These are phyloP conservation scores for Penicillium brasilianum DNA, from an alignment of 2,329 filamentous ascomycete species.

Conservation along the genomic window DNA sequence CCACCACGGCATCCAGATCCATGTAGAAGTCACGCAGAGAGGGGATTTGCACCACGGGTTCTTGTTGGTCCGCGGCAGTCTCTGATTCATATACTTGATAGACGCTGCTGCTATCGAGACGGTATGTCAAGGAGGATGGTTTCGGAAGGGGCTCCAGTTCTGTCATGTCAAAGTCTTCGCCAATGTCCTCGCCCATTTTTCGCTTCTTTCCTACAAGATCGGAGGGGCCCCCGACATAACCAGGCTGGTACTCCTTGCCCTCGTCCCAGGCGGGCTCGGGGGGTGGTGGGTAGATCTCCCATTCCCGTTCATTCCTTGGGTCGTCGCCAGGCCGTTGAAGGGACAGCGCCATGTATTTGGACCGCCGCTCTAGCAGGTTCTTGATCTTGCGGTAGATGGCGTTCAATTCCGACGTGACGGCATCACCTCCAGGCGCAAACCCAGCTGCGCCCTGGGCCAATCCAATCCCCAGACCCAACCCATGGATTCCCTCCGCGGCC, in stretches of 20 bases:
- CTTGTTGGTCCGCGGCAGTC: conserved; percentile 64
- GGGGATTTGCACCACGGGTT: conserved; percentile 81
- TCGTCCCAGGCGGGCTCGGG: conserved; percentile 89
- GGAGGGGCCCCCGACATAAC: conserved; percentile 39
- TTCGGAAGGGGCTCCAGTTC: conserved; percentile 77
- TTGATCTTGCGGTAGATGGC: conserved; percentile 91
- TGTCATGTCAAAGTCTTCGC: conserved; percentile 85
- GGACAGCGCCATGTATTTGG: conserved; percentile 87
- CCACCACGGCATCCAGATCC: conserved; percentile 84
- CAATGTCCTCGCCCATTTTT: conserved; percentile 88
- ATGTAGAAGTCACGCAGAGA: conserved; percentile 95
- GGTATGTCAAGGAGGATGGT: conserved; percentile 73
- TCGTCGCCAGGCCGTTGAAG: conserved; percentile 83
- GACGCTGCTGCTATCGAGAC: conserved; percentile 81
- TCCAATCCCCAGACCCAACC: conserved; percentile 63
- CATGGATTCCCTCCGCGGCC: conserved; percentile 57
- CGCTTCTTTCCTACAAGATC: conserved; percentile 64
- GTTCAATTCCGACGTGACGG: conserved; percentile 81
- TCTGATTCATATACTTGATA: conserved; percentile 87
- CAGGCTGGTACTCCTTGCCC: conserved; percentile 53
- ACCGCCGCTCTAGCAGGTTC: conserved; percentile 81
- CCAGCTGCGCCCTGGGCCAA: conserved; percentile 66
- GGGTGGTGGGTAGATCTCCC: conserved; percentile 89
- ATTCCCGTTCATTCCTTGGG: conserved; percentile 80
- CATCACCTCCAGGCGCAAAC: conserved; percentile 73